Percentiles rank a stretch among this genome's conserved stretches.
phyloP scores from a whole-genome alignment of 2,329 filamentous ascomycete genomes.

The Aspergillus uvarum region DNA sequence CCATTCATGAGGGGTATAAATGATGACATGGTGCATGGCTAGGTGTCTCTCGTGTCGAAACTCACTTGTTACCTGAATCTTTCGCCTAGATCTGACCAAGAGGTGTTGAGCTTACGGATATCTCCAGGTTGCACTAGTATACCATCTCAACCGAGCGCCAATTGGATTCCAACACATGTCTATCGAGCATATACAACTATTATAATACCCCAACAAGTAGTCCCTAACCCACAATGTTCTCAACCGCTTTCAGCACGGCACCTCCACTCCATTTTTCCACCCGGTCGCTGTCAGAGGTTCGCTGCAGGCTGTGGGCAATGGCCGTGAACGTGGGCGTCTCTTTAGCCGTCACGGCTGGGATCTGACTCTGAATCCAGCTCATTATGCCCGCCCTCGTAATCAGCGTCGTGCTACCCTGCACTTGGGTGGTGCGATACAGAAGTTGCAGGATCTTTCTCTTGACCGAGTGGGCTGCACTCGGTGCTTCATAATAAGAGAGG shows the following conservation, averaged over 20 bases:
- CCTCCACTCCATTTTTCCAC: conserved; percentile 66
- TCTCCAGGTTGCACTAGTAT: neutral
- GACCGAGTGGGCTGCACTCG: conserved; percentile 60
- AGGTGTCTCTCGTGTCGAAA: neutral
- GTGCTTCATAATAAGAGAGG: conserved; percentile 66
- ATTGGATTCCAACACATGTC: neutral
- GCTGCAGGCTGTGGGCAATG: conserved; percentile 61
- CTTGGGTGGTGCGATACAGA: conserved; percentile 64
- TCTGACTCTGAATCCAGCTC: conserved; percentile 69
- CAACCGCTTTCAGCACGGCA: conserved; percentile 36
- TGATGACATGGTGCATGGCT: neutral
- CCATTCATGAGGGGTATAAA: neutral
- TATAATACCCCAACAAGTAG: neutral
- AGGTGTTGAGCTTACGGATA: neutral
- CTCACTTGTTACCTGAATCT: neutral
- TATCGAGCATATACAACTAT: neutral
- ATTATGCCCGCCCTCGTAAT: conserved; percentile 73
- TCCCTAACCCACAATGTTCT: conserved; percentile 21
- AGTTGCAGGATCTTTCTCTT: conserved; percentile 63
- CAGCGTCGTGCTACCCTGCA: conserved; percentile 76
- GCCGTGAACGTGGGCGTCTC: conserved; percentile 47
- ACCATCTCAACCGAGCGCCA: neutral
- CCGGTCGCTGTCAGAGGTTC: conserved; percentile 66
- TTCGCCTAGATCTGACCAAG: neutral
- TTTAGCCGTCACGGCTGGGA: conserved; percentile 51